Evolutionary conservation across 768 basidiomycete species (phyloP).

Genomic region (Paxillus rubicundulus): DNA sequence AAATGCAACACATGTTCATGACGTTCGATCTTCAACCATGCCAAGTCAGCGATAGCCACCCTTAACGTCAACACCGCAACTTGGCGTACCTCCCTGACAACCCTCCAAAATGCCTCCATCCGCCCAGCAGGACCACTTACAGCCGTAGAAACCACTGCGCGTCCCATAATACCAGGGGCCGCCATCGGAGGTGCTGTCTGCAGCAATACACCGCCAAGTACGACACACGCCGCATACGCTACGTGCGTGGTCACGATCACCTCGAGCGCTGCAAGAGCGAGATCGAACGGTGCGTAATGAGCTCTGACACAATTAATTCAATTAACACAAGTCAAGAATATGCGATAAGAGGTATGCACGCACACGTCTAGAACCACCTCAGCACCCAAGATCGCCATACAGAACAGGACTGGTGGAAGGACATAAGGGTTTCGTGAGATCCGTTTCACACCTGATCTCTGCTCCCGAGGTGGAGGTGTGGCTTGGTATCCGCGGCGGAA

Average conservation of each 20-base stretch:
- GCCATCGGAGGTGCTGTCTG: conserved; percentile 75
- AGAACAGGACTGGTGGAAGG: conserved; percentile 59
- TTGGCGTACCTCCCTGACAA: conserved; percentile 71
- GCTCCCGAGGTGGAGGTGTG: conserved; percentile 4
- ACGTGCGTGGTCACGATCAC: conserved; percentile 77
- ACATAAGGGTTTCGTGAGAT: conserved; percentile 75
- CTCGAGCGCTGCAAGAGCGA: conserved; percentile 76
- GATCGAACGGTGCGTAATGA: conserved; percentile 74
- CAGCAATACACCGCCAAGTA: conserved; percentile 81
- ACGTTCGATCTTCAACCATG: conserved; percentile 61
- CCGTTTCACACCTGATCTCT: conserved; percentile 13
- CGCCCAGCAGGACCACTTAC: conserved; percentile 43
- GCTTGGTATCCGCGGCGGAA: conserved; percentile 31
- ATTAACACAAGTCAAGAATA: background rate
- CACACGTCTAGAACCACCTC: conserved; percentile 56
- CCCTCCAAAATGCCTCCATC: conserved; percentile 80
- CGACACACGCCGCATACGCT: conserved; percentile 79
- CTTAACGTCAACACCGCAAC: background rate
- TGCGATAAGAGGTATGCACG: conserved; percentile 26
- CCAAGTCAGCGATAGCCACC: background rate
- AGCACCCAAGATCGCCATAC: conserved; percentile 51
- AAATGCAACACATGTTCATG: conserved; percentile 83
- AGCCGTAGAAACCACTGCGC: conserved; percentile 9
- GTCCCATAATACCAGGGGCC: conserved; percentile 5
- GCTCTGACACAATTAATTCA: conserved; percentile 22